phyloP scores from a whole-genome alignment of 176 grass and related monocot species.

The Eragrostis curvula region DNA sequence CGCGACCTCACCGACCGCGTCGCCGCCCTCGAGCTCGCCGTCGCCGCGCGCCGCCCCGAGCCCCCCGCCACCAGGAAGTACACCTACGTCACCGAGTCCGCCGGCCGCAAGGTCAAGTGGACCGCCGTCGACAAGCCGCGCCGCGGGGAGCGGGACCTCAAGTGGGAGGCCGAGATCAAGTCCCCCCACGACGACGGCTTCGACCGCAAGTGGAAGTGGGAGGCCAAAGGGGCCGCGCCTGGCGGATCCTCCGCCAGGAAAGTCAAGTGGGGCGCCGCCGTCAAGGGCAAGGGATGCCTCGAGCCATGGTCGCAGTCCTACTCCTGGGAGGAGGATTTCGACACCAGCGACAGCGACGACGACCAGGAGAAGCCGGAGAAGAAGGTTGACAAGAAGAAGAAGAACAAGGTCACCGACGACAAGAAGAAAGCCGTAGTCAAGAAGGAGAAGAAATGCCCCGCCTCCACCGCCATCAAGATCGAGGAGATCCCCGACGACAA shows the following conservation, averaged over 20 bases:
- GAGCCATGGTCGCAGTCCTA: constrained; percentile 62
- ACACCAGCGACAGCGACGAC: constrained; percentile 10
- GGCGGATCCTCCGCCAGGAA: constrained; percentile 7
- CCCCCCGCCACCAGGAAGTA: constrained; percentile 53
- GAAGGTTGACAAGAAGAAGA: constrained; percentile 33
- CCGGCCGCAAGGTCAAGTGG: constrained; percentile 80
- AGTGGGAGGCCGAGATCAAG: constrained; percentile 68
- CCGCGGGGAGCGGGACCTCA: constrained; percentile 45
- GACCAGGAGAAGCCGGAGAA: constrained; percentile 4
- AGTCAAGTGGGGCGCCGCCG: constrained; percentile 66
- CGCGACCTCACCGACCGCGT: constrained; percentile 75
- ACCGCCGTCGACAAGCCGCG: constrained; percentile 56
- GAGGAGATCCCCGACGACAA: constrained; percentile 69
- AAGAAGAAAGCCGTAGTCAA: constrained; percentile 50
- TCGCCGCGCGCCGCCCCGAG: constrained; percentile 23
- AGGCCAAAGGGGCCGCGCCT: constrained; percentile 47
- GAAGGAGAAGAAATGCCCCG: constrained; percentile 40
- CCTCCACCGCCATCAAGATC: constrained; percentile 37
- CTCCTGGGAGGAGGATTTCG: constrained; percentile 60
- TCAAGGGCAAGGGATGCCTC: constrained; percentile 78
- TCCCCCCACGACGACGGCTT: constrained; percentile 68
- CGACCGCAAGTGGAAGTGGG: constrained; percentile 88
- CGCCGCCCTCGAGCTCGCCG: constrained; percentile 65
- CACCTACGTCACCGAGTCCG: constrained; percentile 63
- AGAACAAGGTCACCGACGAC: neutral